Conservation (phyloP, 192 early-diverging fungal genomes). For the Umbelopsis ramanniana region DNA sequence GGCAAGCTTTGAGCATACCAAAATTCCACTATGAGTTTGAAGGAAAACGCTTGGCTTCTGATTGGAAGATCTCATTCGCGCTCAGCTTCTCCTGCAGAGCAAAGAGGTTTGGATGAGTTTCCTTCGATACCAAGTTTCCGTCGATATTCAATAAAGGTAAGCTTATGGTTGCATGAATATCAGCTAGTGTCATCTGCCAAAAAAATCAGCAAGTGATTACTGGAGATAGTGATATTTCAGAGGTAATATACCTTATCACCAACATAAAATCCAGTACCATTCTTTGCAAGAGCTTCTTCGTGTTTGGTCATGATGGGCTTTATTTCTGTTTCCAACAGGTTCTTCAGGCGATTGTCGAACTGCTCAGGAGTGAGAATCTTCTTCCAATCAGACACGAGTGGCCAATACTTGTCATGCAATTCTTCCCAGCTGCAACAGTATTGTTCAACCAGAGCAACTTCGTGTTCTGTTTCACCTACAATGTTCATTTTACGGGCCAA, state of each 20-base stretch:
- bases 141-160: not conserved
- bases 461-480: slow-evolving; percentile 7
- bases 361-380: not conserved
- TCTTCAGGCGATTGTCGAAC: not conserved
- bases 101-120: not conserved
- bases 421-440: slow-evolving; percentile 24
- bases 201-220: not conserved
- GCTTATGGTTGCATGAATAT: slow-evolving; percentile 2
- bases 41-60: slow-evolving; percentile 1
- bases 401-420: slow-evolving; percentile 13
- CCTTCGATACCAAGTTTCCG: not conserved
- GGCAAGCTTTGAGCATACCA: not conserved
- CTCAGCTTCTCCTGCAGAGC: slow-evolving; percentile 20
- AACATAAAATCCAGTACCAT: slow-evolving; percentile 15
- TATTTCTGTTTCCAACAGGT: not conserved
- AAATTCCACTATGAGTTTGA: not conserved
- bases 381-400: not conserved
- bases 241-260: slow-evolving; percentile 4
- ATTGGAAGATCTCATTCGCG: slow-evolving; percentile 2
- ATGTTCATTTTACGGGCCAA: slow-evolving; percentile 22
- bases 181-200: slow-evolving; percentile 17
- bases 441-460: slow-evolving; percentile 19
- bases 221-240: too few species aligned
- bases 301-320: slow-evolving; percentile 9
- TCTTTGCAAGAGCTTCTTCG: slow-evolving; percentile 18